Base-by-base conservation (phyloP, 805 yeast genomes). In the Metschnikowia baotianmanensis region DNA sequence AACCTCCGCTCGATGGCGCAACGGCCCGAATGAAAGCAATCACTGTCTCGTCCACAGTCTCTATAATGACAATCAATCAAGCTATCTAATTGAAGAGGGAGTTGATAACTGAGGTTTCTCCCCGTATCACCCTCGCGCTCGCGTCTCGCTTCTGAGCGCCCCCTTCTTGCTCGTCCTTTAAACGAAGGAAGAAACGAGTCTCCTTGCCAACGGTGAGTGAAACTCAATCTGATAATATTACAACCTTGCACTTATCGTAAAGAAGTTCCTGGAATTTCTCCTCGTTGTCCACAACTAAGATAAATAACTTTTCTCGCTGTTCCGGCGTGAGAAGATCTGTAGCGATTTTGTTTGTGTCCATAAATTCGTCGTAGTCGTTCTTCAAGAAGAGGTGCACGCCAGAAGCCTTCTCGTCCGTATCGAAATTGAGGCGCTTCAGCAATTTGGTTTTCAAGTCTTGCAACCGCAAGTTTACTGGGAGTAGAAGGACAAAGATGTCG, bases 401-500 rank as follows among this genome's bases (percentile, higher is more conserved):
- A n/a, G 48, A 46, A n/a, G 31, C 38, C 23, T 47, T 47, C 11
- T 51, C 46, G 28, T 39, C 45, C 7, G 59, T 58, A 34, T 72
- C 76, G 38, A 80, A 69, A 31, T 54, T 57, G 33, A 69, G 57
- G 43, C 86, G 60, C 40, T 77, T 76, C 34, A 63, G 62, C 38
- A 81, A 70, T 54, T 78, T 80, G 21, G 63, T 57, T 47, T 72
- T 71, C 43, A 81, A 55, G 42, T 77, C 83, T 24, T 61, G 65
- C 32, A 76, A 58, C 4, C 76, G 63, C 36, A 75, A 72, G 45
- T 65, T 68, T 11, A 67, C 55, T 23, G 80, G 78, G 27, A 81
- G 63, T 45, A 80, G 61, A 30, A 86, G 69, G 1, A 88, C 93
- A 67, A 85, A 86, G 12, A 86, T 86, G 56, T 86, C 95, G 53